phyloP scores from a whole-genome alignment of 1,284 basidiomycete species.

The Termitomyces sp. region DNA sequence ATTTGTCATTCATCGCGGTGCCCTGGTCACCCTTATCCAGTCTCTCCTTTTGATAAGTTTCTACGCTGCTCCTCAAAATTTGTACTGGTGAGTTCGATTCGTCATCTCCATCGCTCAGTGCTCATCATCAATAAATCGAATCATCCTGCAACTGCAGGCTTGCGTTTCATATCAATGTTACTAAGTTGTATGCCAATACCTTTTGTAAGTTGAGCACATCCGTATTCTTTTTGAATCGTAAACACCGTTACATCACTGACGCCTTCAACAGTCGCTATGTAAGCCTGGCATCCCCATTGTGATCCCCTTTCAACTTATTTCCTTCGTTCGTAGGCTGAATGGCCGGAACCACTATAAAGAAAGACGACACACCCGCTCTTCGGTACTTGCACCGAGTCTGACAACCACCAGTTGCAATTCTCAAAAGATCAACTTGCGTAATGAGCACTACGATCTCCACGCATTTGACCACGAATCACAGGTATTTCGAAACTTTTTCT shows the following conservation, averaged over 20 bases:
- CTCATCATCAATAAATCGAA: slow-evolving; percentile 19
- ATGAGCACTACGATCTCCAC: slow-evolving; percentile 10
- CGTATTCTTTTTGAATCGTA: background rate
- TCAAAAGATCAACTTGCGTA: slow-evolving; percentile 3
- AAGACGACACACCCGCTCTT: background rate
- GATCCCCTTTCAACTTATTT: background rate
- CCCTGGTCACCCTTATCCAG: slow-evolving; percentile 24
- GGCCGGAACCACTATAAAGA: slow-evolving; percentile 14
- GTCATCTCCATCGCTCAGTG: slow-evolving; percentile 9
- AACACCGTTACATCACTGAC: background rate
- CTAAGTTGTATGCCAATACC: slow-evolving; percentile 24
- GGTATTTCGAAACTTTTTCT: background rate
- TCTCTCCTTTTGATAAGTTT: slow-evolving; percentile 21
- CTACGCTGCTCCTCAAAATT: slow-evolving; percentile 18
- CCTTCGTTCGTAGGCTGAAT: slow-evolving; percentile 12
- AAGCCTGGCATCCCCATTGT: background rate
- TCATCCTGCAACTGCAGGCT: slow-evolving; percentile 13
- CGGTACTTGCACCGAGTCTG: slow-evolving; percentile 7
- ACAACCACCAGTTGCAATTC: background rate
- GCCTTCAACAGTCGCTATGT: slow-evolving; percentile 15
- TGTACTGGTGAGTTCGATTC: slow-evolving; percentile 19
- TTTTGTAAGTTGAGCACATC: slow-evolving; percentile 18
- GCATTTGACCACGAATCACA: slow-evolving; percentile 6
- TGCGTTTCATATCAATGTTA: slow-evolving; percentile 24
- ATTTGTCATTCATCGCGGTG: slow-evolving; percentile 22